Conservation (phyloP, 2,329 filamentous ascomycete genomes). For the Decorospora gaudefroyi region DNA sequence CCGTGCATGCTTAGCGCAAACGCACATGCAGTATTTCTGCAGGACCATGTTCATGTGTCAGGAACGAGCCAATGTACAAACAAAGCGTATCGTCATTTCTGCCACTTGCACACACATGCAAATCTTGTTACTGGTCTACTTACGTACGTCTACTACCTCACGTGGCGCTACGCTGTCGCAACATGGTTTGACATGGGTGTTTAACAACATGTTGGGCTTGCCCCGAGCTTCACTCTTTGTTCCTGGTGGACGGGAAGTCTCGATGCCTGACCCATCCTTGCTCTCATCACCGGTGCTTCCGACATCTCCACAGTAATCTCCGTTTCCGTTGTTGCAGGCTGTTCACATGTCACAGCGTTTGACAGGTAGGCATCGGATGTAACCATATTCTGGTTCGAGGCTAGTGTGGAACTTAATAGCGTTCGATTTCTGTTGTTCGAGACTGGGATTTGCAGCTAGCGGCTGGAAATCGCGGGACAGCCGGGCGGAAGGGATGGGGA, state of each 20-base stretch:
- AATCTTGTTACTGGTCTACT: constrained; percentile 5
- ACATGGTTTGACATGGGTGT: constrained; percentile 9
- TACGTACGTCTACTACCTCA: no score
- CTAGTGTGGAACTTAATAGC: no score
- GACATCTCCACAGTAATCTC: constrained; percentile 8
- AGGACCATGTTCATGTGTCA: constrained; percentile 14
- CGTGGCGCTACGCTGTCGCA: no score
- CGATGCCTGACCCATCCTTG: constrained; percentile 3
- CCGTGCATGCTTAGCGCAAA: constrained; percentile 16
- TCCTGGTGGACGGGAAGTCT: constrained; percentile 11
- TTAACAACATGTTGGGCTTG: constrained; percentile 4
- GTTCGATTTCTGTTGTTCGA: no score
- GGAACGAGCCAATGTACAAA: constrained; percentile 19
- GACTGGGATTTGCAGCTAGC: no score
- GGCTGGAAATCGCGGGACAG: constrained; percentile 10
- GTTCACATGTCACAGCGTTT: constrained; percentile 1
- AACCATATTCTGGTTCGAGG: no score
- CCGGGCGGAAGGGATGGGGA: constrained; percentile 6
- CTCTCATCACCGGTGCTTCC: constrained; percentile 10
- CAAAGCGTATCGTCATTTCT: constrained; percentile 14
- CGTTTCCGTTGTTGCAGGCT: no score
- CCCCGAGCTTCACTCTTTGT: constrained; percentile 2
- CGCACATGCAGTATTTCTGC: constrained; percentile 16
- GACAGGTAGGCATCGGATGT: no score
- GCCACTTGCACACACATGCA: constrained; percentile 4